Conservation (phyloP, 1,139 yeast species). For the Hansenula sp. region DNA sequence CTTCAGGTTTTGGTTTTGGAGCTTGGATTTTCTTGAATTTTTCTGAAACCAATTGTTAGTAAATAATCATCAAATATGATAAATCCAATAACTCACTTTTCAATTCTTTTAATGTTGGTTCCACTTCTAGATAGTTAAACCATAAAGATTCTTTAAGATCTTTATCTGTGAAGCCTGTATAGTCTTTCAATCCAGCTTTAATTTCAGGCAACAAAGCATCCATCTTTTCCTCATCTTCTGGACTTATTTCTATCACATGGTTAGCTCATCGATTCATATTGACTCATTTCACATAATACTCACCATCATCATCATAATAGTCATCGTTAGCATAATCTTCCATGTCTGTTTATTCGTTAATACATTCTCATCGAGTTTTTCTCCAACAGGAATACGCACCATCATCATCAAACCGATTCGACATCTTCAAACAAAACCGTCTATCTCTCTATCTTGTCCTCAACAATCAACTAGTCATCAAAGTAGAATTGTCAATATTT, state of each 20-base stretch:
- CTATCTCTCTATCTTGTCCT: neutral
- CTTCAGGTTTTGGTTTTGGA: constrained; percentile 6
- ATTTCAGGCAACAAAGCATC: constrained; percentile 38
- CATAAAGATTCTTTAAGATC: constrained; percentile 59
- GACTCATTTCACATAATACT: constrained; percentile 23
- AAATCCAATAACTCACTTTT: constrained; percentile 31
- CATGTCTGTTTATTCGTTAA: constrained; percentile 12
- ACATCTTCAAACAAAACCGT: constrained; percentile 9
- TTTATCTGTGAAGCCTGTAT: constrained; percentile 44
- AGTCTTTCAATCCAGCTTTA: constrained; percentile 31
- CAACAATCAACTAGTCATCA: too few relatives aligned
- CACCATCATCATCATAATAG: constrained; percentile 20
- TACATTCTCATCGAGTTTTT: neutral
- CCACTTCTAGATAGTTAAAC: constrained; percentile 54
- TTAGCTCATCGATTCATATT: constrained; percentile 10
- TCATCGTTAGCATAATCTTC: constrained; percentile 24
- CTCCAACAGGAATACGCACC: constrained; percentile 8
- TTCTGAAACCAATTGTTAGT: constrained; percentile 9
- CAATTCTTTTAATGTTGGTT: constrained; percentile 48
- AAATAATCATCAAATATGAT: neutral
- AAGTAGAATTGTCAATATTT: too few relatives aligned
- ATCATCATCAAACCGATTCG: constrained; percentile 21
- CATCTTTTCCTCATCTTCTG: constrained; percentile 48
- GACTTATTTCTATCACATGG: constrained; percentile 34
- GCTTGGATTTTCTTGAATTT: constrained; percentile 12